Base-by-base conservation (phyloP, 345 rosid genomes). In the Gossypium stocksii region DNA sequence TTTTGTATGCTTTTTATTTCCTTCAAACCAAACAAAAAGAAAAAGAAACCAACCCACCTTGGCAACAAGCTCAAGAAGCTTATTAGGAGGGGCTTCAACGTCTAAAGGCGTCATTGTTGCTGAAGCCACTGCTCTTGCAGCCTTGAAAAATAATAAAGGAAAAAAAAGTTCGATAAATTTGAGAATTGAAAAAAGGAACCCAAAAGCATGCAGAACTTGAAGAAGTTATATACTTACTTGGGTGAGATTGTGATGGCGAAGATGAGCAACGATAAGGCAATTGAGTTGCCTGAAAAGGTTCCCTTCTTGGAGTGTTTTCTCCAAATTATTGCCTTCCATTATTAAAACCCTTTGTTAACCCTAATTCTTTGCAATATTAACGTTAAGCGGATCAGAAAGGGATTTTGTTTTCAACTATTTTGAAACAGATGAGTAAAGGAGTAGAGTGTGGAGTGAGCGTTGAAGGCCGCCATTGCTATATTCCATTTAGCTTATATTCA, bases 251-350 rank as follows among this genome's bases (percentile, higher is more conserved):
- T 79, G 82, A 79, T 87, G 91, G 57, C 94, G 97, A 66, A 93
- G 97, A 81, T 93, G 89, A 78, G 94, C 89, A n/a, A 93, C 94
- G 75, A 93, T 89, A 8, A 93, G 92, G 22, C 89, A 77, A 83
- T 89, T 88, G 77, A 88, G 88, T 76, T 89, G 89, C n/a, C 91
- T 80, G 34, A 76, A 81, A 48, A 91, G 85, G 70, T 86, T 89
- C 44, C 90, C 98, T 27, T 88, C 94, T 79, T 88, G 90, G 74
- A 90, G 70, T 19, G 77, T 81, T 83, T 93, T 87, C 84, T 91
- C 97, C 82, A 85, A 81, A 81, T 60, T 71, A 51, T 80, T 82
- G 51, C 57, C 68, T 63, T 81, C 91, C 86, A 84, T 84, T 70
- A 46, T 15, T 27, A n/a, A 61, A 27, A 14, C 23, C 44, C 7